Evolutionary conservation across 495 filamentous ascomycete genomes (phyloP).

Genomic region (Hypoxylon perforatum): DNA sequence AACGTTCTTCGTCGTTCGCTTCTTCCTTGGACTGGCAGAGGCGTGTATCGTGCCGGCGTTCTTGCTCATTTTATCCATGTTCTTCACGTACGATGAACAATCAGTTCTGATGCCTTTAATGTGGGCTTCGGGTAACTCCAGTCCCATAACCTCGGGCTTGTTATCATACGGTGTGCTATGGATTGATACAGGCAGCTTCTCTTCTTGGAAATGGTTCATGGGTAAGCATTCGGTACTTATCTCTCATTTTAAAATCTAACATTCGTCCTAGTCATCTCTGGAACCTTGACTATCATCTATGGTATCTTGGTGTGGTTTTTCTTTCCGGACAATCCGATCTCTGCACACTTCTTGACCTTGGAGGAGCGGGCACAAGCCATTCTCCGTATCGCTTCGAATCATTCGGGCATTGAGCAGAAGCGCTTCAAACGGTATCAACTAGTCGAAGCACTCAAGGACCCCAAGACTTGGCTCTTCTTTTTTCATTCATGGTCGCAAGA

Average conservation of each 20-base stretch:
- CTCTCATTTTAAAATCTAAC: slow-evolving; percentile 39
- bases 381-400: slow-evolving; percentile 68
- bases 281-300: slow-evolving; percentile 52
- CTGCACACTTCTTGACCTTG: slow-evolving; percentile 58
- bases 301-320: slow-evolving; percentile 55
- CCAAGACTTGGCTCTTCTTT: slow-evolving; percentile 62
- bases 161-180: slow-evolving; percentile 56
- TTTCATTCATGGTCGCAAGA: slow-evolving; percentile 56
- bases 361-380: slow-evolving; percentile 63
- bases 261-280: slow-evolving; percentile 50
- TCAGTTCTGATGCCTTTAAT: slow-evolving; percentile 56
- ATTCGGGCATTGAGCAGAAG: slow-evolving; percentile 75
- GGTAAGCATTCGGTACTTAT: slow-evolving; percentile 17
- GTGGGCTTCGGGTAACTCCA: slow-evolving; percentile 57
- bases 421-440: slow-evolving; percentile 71
- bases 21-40: slow-evolving; percentile 55
- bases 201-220: slow-evolving; percentile 58
- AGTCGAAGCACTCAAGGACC: slow-evolving; percentile 66
- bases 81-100: slow-evolving; percentile 58
- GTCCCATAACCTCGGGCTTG: slow-evolving; percentile 55
- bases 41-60: slow-evolving; percentile 57
- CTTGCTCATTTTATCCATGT: slow-evolving; percentile 54
- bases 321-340: slow-evolving; percentile 63
- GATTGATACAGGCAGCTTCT: slow-evolving; percentile 53
- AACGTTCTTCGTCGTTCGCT: slow-evolving; percentile 53